Percentiles rank a stretch among this genome's conserved stretches.
Conservation (phyloP, 495 filamentous ascomycete genomes). For the Aspergillus affinis region DNA sequence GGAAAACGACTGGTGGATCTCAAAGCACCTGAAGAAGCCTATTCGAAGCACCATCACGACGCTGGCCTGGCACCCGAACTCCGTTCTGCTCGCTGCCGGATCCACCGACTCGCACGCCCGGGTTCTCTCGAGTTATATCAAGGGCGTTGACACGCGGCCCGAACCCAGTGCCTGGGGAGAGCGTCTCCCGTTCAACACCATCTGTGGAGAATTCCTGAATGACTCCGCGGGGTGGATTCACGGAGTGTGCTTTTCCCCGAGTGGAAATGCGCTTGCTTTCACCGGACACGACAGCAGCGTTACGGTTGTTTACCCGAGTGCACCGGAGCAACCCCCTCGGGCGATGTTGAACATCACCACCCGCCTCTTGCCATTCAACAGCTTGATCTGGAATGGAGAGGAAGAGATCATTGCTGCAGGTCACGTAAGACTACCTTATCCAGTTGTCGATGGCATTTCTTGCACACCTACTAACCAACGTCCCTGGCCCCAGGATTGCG, state of each 20-base stretch:
- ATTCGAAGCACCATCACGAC: slow-evolving; percentile 94
- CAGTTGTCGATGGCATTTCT: neutral
- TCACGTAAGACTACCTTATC: slow-evolving; percentile 51
- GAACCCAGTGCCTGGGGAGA: slow-evolving; percentile 93
- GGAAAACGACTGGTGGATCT: slow-evolving; percentile 99
- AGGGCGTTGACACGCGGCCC: slow-evolving; percentile 84
- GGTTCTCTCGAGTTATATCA: slow-evolving; percentile 94
- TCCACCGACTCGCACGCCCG: slow-evolving; percentile 97
- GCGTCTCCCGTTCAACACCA: slow-evolving; percentile 92
- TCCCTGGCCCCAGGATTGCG: slow-evolving; percentile 64
- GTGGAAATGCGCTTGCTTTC: slow-evolving; percentile 87
- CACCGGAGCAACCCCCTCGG: slow-evolving; percentile 83
- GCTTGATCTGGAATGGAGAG: slow-evolving; percentile 88
- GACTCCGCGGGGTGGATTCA: slow-evolving; percentile 97
- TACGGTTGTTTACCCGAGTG: slow-evolving; percentile 92
- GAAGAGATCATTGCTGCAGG: slow-evolving; percentile 93
- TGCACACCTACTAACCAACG: slow-evolving; percentile 3
- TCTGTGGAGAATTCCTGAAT: slow-evolving; percentile 94
- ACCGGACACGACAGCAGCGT: slow-evolving; percentile 92
- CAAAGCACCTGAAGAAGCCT: slow-evolving; percentile 97
- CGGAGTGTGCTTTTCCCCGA: slow-evolving; percentile 84
- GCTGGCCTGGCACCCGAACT: slow-evolving; percentile 95
- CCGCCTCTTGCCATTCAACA: slow-evolving; percentile 86
- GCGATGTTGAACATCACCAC: slow-evolving; percentile 87
- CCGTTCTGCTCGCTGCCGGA: slow-evolving; percentile 87